Base-by-base conservation (phyloP, 495 filamentous ascomycete species). In the Chaetomium cochliodes region DNA sequence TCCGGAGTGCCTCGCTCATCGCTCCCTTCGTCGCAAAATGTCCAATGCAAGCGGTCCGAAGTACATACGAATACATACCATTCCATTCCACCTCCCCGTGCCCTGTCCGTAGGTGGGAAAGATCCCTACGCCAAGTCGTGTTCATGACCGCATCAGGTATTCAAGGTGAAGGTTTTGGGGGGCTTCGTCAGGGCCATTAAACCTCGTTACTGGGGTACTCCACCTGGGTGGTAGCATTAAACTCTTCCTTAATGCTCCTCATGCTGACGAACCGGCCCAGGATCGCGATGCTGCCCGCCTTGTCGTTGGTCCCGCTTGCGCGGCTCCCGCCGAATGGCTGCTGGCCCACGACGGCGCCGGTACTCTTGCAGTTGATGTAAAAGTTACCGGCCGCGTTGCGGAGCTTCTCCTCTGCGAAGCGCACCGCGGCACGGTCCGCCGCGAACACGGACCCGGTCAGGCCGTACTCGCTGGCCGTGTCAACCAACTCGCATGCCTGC, bases 321-420 rank as follows among this genome's bases (percentile, higher is more conserved):
- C 92, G 83, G 47, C 88, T 87, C 58, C 92, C 92, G 52, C 92
- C 92, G 75, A 96, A 96, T 33, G 92, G 89, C 77, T 96, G 92
- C 82, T 96, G 92, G 16, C 92, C 92, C 3, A 96, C 91, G 44
- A 96, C 92, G 11, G 92, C 92, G 55, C 92, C 92, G 3, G 92
- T 96, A 75, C 87, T 89, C 85, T 96, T 96, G 81, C 89, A 91
- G 80, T 96, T 96, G 79, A 96, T 86, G 76, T 96, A 96, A 78
- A 93, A 96, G 79, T 96, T 96, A 22, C 91, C 91, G 41, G 91
- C 89, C 3, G 90, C 77, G 72, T 92, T 89, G 69, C 88, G 85
- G 60, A 96, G 86, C 61, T 79, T 84, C 51, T 93, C 85, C 73
- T 92, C 87, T 5, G 91, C 91, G 42, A 83, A 71, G 18, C 83